Conservation (phyloP, 1,139 yeast species). For the Yamadazyma dendronema region DNA sequence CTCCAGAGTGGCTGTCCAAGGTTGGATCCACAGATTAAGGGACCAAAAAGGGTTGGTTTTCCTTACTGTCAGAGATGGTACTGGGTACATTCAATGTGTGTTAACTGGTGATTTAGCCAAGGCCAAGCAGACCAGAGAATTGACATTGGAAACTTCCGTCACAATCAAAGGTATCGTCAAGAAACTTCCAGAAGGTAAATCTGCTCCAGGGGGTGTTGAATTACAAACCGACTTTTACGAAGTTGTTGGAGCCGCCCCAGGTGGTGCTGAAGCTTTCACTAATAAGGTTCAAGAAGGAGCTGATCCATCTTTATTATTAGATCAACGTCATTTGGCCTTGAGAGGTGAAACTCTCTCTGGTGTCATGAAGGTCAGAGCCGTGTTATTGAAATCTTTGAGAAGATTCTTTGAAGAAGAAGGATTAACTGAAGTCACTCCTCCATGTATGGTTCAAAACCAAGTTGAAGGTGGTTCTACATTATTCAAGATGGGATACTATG, state of each 20-base stretch:
- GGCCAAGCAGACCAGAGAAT: constrained; percentile 78
- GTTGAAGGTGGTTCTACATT: constrained; percentile 99
- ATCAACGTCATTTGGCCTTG: constrained; percentile 90
- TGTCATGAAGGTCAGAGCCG: constrained; percentile 95
- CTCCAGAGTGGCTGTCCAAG: constrained; percentile 72
- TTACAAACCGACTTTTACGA: constrained; percentile 86
- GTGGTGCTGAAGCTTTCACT: constrained; percentile 93
- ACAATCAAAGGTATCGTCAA: constrained; percentile 75
- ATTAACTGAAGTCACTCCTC: constrained; percentile 91
- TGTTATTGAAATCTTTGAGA: constrained; percentile 71
- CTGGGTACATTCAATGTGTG: constrained; percentile 87
- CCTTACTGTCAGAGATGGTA: constrained; percentile 90
- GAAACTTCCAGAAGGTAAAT: constrained; percentile 90
- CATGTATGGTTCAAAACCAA: constrained; percentile 99
- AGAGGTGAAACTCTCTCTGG: constrained; percentile 94
- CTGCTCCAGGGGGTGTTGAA: constrained; percentile 98
- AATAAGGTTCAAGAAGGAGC: constrained; percentile 93
- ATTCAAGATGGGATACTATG: constrained; percentile 91
- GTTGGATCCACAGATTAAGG: constrained; percentile 97
- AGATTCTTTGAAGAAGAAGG: constrained; percentile 73
- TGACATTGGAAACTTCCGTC: constrained; percentile 87
- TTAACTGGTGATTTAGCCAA: constrained; percentile 88
- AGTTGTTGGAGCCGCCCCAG: constrained; percentile 88
- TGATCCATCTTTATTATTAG: constrained; percentile 88
- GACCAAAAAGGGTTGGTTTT: constrained; percentile 90